These are phyloP conservation scores for Alternaria postmessia DNA, from an alignment of 2,329 filamentous ascomycete genomes.

Conservation along the genomic window DNA sequence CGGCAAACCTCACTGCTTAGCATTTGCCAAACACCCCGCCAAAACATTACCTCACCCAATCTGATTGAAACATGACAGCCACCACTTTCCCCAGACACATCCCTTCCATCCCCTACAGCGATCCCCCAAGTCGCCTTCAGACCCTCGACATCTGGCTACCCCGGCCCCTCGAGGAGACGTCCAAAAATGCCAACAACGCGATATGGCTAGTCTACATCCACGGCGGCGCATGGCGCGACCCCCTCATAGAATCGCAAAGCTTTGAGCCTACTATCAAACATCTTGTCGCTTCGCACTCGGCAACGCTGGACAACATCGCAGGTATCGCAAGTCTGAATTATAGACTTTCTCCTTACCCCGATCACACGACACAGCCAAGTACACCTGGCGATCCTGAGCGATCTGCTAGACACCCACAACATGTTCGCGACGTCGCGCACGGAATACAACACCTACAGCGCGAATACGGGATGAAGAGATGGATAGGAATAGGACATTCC, in stretches of 20 bases:
- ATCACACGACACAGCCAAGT: slow-evolving; percentile 55
- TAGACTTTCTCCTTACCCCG: slow-evolving; percentile 64
- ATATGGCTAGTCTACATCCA: slow-evolving; percentile 57
- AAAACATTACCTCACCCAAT: slow-evolving; percentile 16
- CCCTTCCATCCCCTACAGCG: slow-evolving; percentile 39
- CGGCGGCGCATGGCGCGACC: slow-evolving; percentile 61
- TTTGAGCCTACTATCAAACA: slow-evolving; percentile 49
- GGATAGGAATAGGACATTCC: slow-evolving; percentile 69
- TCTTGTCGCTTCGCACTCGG: slow-evolving; percentile 36
- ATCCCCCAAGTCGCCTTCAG: slow-evolving; percentile 45
- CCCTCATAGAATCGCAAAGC: slow-evolving; percentile 47
- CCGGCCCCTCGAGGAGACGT: slow-evolving; percentile 29
- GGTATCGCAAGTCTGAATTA: slow-evolving; percentile 72
- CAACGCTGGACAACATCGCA: slow-evolving; percentile 52
- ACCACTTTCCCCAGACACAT: slow-evolving; percentile 25
- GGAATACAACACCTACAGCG: slow-evolving; percentile 62
- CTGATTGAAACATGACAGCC: slow-evolving; percentile 27
- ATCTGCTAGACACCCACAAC: slow-evolving; percentile 65
- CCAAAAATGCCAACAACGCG: slow-evolving; percentile 16
- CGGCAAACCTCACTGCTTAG: neutral
- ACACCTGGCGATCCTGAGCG: slow-evolving; percentile 58
- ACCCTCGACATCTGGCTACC: slow-evolving; percentile 56
- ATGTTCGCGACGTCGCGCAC: slow-evolving; percentile 64
- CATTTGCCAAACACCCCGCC: slow-evolving; percentile 19
- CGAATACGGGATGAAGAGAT: slow-evolving; percentile 57